A percentile compares a stretch with the other conserved stretches of the same genome.
These are phyloP conservation scores for Debaryomyces castellii DNA, from an alignment of 805 yeast species.

Conservation along the genomic window DNA sequence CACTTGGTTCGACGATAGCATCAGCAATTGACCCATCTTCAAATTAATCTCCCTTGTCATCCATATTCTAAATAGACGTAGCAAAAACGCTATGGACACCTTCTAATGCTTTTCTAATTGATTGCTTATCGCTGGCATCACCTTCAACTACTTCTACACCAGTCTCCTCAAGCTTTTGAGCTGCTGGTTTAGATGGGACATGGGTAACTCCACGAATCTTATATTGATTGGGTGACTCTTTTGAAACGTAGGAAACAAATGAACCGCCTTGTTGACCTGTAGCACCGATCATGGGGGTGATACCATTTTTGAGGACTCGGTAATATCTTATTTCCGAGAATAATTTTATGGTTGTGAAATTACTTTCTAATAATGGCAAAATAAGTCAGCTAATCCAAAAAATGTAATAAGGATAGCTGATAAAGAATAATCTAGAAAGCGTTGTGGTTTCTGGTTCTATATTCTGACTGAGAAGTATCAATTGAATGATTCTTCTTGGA, in stretches of 20 bases:
- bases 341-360: no score
- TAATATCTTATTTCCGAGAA: no score
- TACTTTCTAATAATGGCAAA: no score
- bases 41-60: slow-evolving; percentile 4
- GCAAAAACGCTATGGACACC: slow-evolving; percentile 9
- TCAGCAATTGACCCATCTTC: slow-evolving; percentile 7
- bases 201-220: slow-evolving; percentile 13
- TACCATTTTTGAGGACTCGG: no score
- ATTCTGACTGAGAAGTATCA: no score
- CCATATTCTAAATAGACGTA: slow-evolving; percentile 9
- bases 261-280: slow-evolving; percentile 32
- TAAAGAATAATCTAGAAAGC: no score
- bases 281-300: no score
- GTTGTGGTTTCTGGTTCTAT: no score
- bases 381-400: no score
- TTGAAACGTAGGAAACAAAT: slow-evolving; percentile 7
- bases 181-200: slow-evolving; percentile 1
- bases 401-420: no score
- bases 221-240: slow-evolving; percentile 6
- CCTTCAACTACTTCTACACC: slow-evolving; percentile 16
- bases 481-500: no score
- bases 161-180: slow-evolving; percentile 5
- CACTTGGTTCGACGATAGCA: slow-evolving; percentile 4
- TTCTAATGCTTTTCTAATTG: slow-evolving; percentile 5
- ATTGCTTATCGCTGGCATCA: slow-evolving; percentile 6